Evolutionary conservation across 352 stramenopile species (phyloP).

Genomic region (Plasmopara muralis): DNA sequence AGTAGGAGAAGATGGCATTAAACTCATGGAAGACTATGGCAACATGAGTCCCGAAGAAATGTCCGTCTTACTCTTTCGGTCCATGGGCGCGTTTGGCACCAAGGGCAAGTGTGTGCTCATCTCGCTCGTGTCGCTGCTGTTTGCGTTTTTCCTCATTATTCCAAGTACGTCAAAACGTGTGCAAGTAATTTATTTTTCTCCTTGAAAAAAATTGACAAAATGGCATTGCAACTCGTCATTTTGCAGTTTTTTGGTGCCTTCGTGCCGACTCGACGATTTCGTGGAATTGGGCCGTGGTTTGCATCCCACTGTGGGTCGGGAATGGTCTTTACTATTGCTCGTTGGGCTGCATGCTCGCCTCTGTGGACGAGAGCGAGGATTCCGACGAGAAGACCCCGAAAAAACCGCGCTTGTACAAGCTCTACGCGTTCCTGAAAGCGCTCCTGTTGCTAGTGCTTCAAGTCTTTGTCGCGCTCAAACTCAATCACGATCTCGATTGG

Average conservation of each 20-base stretch:
- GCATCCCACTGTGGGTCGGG: conserved; percentile 74
- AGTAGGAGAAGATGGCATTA: conserved; percentile 84
- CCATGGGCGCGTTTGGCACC: conserved; percentile 61
- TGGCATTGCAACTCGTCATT: conserved; percentile 1
- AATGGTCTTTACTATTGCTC: conserved; percentile 74
- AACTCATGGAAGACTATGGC: conserved; percentile 83
- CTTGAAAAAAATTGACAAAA: not conserved
- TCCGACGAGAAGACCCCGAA: conserved; percentile 50
- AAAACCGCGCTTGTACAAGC: conserved; percentile 48
- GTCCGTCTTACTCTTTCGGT: conserved; percentile 60
- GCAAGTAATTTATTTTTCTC: conserved; percentile 1
- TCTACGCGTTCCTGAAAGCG: conserved; percentile 80
- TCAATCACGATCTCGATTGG: conserved; percentile 67
- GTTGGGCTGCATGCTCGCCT: conserved; percentile 51
- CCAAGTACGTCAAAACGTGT: conserved; percentile 41
- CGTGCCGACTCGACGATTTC: conserved; percentile 67
- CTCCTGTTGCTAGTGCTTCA: conserved; percentile 70
- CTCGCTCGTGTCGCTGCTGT: conserved; percentile 58
- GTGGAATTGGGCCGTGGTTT: conserved; percentile 77
- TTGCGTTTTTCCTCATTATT: conserved; percentile 83
- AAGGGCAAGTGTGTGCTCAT: conserved; percentile 69
- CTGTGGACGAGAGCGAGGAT: conserved; percentile 39
- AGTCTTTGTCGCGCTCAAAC: conserved; percentile 76
- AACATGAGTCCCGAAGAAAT: conserved; percentile 77
- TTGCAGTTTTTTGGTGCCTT: conserved; percentile 74